phyloP scores from a whole-genome alignment of 75 land plant genomes.

The Cryptomeria japonica region DNA sequence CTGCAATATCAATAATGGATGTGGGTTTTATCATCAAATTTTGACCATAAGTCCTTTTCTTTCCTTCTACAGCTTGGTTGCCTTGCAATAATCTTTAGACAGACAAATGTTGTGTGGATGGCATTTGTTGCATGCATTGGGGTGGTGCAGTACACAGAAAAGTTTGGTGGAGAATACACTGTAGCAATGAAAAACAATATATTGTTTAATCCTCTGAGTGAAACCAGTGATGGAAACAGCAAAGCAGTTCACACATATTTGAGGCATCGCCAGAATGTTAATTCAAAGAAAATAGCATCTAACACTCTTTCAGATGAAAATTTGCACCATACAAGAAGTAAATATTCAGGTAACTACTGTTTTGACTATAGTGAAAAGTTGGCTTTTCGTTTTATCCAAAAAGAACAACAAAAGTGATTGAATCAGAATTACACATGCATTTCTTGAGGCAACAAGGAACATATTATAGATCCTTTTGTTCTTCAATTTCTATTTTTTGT shows the following conservation, averaged over 20 bases:
- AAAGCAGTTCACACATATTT: conserved; percentile 3
- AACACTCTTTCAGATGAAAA: conserved; percentile 10
- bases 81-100: conserved; percentile 72
- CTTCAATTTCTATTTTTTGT: neutral
- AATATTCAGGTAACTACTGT: neutral
- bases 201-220: neutral
- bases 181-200: conserved; percentile 14
- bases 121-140: conserved; percentile 72
- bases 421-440: neutral
- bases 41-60: conserved; percentile 1
- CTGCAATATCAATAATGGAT: neutral
- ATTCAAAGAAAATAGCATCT: neutral
- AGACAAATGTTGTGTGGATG: conserved; percentile 94
- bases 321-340: neutral
- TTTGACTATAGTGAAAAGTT: neutral
- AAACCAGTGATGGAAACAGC: neutral
- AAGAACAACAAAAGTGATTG: neutral
- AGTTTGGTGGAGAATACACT: conserved; percentile 4
- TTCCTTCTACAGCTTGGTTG: conserved; percentile 66
- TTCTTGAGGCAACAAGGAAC: neutral
- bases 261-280: conserved; percentile 35
- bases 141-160: conserved; percentile 42
- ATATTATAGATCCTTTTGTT: neutral
- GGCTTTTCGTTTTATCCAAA: neutral
- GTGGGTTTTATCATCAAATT: neutral